Conservation (phyloP, 2,329 filamentous ascomycete species). For the Orbilia blumenaviensis region DNA sequence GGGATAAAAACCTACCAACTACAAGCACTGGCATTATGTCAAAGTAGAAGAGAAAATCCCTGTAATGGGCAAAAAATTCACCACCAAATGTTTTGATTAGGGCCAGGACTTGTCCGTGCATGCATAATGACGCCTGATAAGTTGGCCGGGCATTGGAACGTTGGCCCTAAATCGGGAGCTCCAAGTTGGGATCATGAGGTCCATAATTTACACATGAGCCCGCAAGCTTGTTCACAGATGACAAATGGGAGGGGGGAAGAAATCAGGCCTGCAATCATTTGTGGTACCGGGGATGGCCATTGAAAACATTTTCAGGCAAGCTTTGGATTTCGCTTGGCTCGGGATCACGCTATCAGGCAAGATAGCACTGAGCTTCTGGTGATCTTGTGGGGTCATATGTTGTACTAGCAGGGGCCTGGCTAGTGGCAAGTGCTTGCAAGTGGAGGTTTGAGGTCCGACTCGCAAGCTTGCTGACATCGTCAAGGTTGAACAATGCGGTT, state of each 20-base stretch:
- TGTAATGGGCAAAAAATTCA: constrained; percentile 1
- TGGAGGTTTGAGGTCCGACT: not conserved
- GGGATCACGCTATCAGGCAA: constrained; percentile 18
- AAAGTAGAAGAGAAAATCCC: constrained; percentile 10
- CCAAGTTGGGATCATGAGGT: constrained; percentile 8
- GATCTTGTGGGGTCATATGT: constrained; percentile 1
- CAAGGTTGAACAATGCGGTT: not conserved
- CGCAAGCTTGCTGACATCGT: constrained; percentile 10
- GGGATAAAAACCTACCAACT: not conserved
- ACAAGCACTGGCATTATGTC: too few relatives aligned
- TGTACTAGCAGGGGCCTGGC: constrained; percentile 1
- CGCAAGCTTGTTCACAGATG: not conserved
- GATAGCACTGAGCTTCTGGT: constrained; percentile 6
- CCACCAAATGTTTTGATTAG: not conserved
- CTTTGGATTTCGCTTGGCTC: not conserved
- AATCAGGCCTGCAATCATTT: not conserved
- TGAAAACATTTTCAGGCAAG: constrained; percentile 19
- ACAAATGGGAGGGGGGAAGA: not conserved
- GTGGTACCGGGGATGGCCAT: not conserved
- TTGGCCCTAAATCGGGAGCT: not conserved
- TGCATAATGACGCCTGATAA: constrained; percentile 45
- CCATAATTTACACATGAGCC: not conserved
- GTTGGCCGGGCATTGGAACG: not conserved
- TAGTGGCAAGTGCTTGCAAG: not conserved
- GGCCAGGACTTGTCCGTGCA: not conserved